Percentiles rank a stretch among this genome's conserved stretches.
Conservation (phyloP, 148 eudicot genomes). For the Rhododendron kiyosumense region DNA sequence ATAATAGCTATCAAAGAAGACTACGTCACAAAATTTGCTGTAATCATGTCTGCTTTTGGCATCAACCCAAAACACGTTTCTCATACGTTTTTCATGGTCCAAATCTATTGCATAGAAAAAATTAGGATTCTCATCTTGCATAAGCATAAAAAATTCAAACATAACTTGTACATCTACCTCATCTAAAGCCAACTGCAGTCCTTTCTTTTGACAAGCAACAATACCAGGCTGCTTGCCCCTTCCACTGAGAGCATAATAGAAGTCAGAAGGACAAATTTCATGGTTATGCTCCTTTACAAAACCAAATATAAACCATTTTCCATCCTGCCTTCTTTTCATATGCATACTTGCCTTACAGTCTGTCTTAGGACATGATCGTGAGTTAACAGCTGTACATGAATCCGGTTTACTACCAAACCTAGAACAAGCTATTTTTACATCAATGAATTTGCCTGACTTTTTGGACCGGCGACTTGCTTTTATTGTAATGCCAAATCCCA, state of each 20-base stretch:
- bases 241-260: constrained; percentile 1
- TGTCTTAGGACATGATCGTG: constrained; percentile 31
- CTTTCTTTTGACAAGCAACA: constrained; percentile 15
- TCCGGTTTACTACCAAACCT: constrained; percentile 33
- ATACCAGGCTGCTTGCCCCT: constrained; percentile 1
- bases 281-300: constrained; percentile 38
- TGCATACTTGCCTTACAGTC: constrained; percentile 41
- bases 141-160: constrained; percentile 19
- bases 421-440: constrained; percentile 34
- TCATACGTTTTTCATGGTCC: constrained; percentile 18
- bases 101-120: constrained; percentile 32
- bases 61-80: constrained; percentile 31
- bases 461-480: constrained; percentile 32
- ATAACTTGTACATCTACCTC: constrained; percentile 23
- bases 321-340: constrained; percentile 35
- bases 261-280: constrained; percentile 24
- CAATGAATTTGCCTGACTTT: constrained; percentile 35
- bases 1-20: constrained; percentile 25
- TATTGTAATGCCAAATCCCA: constrained; percentile 38
- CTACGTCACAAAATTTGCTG: constrained; percentile 22
- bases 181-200: constrained; percentile 19
- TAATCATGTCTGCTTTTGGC: constrained; percentile 28
- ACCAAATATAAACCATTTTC: constrained; percentile 36
- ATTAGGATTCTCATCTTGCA: constrained; percentile 27
- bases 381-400: constrained; percentile 18